These are phyloP conservation scores for Maudiozyma humilis DNA, from an alignment of 1,139 yeast genomes.

Conservation along the genomic window DNA sequence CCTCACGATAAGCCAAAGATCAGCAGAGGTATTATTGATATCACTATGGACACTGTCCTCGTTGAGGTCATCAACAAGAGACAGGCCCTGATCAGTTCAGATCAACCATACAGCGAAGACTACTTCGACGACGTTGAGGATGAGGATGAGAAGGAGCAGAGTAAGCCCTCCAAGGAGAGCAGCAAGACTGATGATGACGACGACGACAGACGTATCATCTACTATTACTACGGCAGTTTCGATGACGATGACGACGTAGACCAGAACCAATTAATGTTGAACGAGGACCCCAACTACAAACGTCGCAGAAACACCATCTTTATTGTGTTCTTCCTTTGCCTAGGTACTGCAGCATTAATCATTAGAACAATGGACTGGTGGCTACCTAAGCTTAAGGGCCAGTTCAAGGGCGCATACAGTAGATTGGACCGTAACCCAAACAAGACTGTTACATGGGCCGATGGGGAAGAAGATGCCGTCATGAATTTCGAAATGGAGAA, in stretches of 20 bases:
- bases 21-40: constrained; percentile 62
- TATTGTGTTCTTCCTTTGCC: constrained; percentile 10
- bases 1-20: constrained; percentile 73
- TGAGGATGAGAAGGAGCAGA: constrained; percentile 7
- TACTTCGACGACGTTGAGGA: constrained; percentile 8
- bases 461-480: constrained; percentile 3
- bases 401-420: constrained; percentile 2
- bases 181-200: constrained; percentile 7
- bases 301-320: background rate
- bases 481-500: constrained; percentile 7
- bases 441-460: constrained; percentile 14
- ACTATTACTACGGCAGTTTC: constrained; percentile 6
- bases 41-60: constrained; percentile 22
- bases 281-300: background rate
- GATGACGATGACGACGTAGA: constrained; percentile 14
- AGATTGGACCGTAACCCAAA: constrained; percentile 4
- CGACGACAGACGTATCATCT: constrained; percentile 2
- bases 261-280: constrained; percentile 5
- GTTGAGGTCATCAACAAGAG: constrained; percentile 20
- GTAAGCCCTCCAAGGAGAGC: constrained; percentile 11
- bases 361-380: constrained; percentile 14
- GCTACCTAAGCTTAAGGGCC: constrained; percentile 10
- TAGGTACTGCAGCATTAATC: constrained; percentile 12
- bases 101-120: constrained; percentile 6
- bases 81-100: constrained; percentile 11